Evolutionary conservation across 2,329 filamentous ascomycete genomes (phyloP), one percentile per base, ranked within the genome.

Genomic region (Geosmithia morbida): DNA sequence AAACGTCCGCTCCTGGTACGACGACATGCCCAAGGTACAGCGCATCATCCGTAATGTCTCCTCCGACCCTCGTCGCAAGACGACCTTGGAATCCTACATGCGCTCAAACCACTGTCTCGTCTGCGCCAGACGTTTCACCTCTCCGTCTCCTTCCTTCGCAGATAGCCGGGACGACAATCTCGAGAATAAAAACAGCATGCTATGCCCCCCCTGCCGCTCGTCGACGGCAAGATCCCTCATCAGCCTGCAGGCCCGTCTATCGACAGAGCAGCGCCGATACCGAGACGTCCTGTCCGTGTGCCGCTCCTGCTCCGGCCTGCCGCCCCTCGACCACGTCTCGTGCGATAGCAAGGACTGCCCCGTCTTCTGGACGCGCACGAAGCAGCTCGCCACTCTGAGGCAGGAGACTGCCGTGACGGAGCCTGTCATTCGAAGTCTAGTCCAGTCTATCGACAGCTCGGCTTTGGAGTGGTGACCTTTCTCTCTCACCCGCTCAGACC

Each of bases 41-140:
- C 81, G 83, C 8, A 77, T 90, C 43, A 75, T 60, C 46, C 51
- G 61, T 10, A 41, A 48, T 48, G 41, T 61, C 54, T 50, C 57
- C 44, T 58, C 60, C 48, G 56, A 22, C 17, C 52, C 48, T 2
- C 65, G 65, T 55, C 33, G 46, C 33, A 82, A 75, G 58, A 84
- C 77, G 61, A 96, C 88, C 0, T 74, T 98, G n/a, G 92, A 97
- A 58, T 84, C 79, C n/a, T 98, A 96, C 64, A 83, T 97, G 81
- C 83, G 78, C 52, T 81, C 81, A 0, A 83, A 82, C 0, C 77
- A 81, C 2, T 98, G 92, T 59, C 65, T 90, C 5, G 75, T 90
- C 16, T 98, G 92, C 62, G 56, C 45, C 47, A 43, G 41, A 20
- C 55, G 54, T 14, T 49, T 50, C 46, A 43, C 42, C 46, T 37